Conservation (phyloP, 352 stramenopile species). For the Hyaloperonospora arabidopsidis region DNA sequence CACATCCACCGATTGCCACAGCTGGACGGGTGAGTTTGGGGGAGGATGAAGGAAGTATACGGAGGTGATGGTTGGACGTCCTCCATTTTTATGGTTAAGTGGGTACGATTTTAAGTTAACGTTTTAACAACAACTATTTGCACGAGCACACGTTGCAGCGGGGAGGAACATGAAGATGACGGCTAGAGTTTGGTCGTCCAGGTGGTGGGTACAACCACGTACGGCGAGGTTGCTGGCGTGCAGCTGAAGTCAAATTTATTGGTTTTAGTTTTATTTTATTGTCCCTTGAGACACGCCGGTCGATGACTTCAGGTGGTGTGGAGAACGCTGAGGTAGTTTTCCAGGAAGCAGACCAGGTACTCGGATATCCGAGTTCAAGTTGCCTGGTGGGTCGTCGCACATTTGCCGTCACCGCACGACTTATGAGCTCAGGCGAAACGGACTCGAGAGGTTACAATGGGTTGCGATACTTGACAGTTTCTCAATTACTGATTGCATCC, state of each 20-base stretch:
- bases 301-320: neutral
- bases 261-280: neutral
- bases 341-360: constrained; percentile 3
- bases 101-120: constrained; percentile 11
- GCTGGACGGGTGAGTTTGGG: constrained; percentile 7
- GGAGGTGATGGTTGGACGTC: neutral
- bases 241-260: too few relatives aligned
- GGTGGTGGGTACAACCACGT: neutral
- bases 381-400: too few relatives aligned
- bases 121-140: too few relatives aligned
- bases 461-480: too few relatives aligned
- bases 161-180: too few relatives aligned
- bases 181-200: too few relatives aligned
- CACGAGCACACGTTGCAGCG: too few relatives aligned
- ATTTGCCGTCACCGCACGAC: too few relatives aligned
- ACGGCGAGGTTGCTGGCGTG: neutral
- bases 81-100: constrained; percentile 13
- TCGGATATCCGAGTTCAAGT: too few relatives aligned
- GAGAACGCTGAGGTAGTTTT: constrained; percentile 15
- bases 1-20: constrained; percentile 5
- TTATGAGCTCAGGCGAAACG: too few relatives aligned
- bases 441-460: too few relatives aligned
- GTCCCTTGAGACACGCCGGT: constrained; percentile 8
- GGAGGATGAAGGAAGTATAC: neutral
- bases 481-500: too few relatives aligned